Evolutionary conservation across 345 rosid species (phyloP), one percentile per base, ranked within the genome.

Genomic region (Brassica incana): DNA sequence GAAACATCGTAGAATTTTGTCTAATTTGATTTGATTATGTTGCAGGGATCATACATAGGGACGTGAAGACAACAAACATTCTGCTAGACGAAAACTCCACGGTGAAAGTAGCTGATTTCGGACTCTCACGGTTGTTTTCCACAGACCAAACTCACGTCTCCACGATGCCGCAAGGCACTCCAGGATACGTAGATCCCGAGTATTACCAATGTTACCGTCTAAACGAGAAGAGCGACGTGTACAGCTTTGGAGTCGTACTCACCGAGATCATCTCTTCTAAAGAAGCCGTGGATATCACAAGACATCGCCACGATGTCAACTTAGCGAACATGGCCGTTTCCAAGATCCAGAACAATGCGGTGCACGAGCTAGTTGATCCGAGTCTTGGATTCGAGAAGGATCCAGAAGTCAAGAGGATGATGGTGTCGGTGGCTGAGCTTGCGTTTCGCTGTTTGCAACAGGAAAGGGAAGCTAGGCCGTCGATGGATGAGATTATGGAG

Each of bases 41-140:
- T 65, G 25, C 32, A 76, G 83, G 58, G 29, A 86, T 94, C 62
- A 90, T 94, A 50, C 98, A 94, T 65, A 92, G 97, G 0, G 97
- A 94, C 35, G 94, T 94, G 52, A 94, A 94, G 82, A 90, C 92
- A 33, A 91, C 90, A 66, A 94, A 94, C 86, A 94, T 94, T 58
- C 97, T 94, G 27, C 84, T 94, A 0, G 97, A 87, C 81, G 82
- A 72, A 25, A 67, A 82, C 29, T 83, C 83, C 78, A 80, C 35
- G 2, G 98, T 94, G 11, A 94, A 94, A 79, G 98, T 94, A 9
- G 98, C 98, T 4, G 98, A 94, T 86, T 94, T 94, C 38, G 98
- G 98, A 6, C 81, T 94, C n/a, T 94, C 98, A 0, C 69, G 98
- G 27, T 70, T 92, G 76, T 92, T 91, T 74, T 97, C 97, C 0